Evolutionary conservation across 1,139 yeast genomes (phyloP).

Genomic region (Suhomyces guaymorum): DNA sequence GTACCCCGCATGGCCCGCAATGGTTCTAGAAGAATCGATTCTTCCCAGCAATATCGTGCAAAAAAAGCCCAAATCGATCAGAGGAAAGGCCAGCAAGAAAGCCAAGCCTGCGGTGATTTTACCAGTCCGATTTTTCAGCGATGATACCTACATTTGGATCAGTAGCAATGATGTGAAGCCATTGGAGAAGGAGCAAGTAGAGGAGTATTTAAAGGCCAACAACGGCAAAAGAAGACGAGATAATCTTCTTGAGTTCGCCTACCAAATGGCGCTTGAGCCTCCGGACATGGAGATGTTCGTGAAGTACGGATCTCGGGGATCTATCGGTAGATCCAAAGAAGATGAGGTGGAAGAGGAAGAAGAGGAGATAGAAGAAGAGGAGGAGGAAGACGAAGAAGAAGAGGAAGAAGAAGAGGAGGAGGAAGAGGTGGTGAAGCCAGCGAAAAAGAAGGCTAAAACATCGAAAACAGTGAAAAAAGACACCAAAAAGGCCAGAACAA

Average conservation of each 20-base stretch:
- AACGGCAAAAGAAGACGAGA: slow-evolving; percentile 36
- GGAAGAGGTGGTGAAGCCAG: slow-evolving; percentile 11
- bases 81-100: slow-evolving; percentile 20
- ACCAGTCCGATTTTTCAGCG: slow-evolving; percentile 63
- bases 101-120: slow-evolving; percentile 26
- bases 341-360: slow-evolving; percentile 22
- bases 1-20: slow-evolving; percentile 82
- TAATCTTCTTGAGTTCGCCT: slow-evolving; percentile 40
- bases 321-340: slow-evolving; percentile 19
- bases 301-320: slow-evolving; percentile 43
- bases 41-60: slow-evolving; percentile 55
- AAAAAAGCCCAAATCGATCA: slow-evolving; percentile 47
- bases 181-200: slow-evolving; percentile 29
- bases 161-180: slow-evolving; percentile 43
- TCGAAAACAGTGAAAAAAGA: slow-evolving; percentile 1
- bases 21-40: slow-evolving; percentile 59
- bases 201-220: slow-evolving; percentile 24
- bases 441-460: slow-evolving; percentile 8
- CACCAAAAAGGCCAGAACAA: no score
- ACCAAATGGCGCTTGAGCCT: slow-evolving; percentile 41
- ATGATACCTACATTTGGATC: slow-evolving; percentile 68
- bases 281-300: slow-evolving; percentile 47
- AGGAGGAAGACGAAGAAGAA: slow-evolving; percentile 18
- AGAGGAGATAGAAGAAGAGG: slow-evolving; percentile 22
- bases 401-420: slow-evolving; percentile 18